Evolutionary conservation across 2,329 filamentous ascomycete species (phyloP).

Genomic region (Intubia oerlemansii): DNA sequence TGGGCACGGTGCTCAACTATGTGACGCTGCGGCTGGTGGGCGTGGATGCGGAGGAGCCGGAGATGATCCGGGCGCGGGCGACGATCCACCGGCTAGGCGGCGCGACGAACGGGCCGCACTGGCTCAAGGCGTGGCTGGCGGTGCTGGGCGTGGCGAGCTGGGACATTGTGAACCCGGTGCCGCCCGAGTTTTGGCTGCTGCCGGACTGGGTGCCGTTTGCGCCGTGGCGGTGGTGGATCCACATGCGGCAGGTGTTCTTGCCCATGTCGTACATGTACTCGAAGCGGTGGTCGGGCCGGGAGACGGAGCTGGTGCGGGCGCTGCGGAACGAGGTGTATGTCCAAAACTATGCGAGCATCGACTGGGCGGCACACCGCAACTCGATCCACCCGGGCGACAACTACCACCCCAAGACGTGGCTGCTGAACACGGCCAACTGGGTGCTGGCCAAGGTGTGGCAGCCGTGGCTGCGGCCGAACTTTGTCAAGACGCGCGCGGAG

Average conservation of each 20-base stretch:
- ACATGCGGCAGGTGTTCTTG: constrained; percentile 90
- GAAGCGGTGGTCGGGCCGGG: constrained; percentile 55
- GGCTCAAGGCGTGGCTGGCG: constrained; percentile 92
- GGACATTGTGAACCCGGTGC: constrained; percentile 87
- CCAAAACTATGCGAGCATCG: constrained; percentile 54
- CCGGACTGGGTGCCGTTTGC: constrained; percentile 80
- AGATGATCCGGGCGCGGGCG: constrained; percentile 67
- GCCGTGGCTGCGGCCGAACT: constrained; percentile 48
- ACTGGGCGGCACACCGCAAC: constrained; percentile 62
- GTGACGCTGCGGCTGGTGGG: constrained; percentile 60
- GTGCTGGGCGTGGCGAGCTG: constrained; percentile 66
- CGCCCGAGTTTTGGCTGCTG: constrained; percentile 81
- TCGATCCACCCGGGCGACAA: constrained; percentile 64
- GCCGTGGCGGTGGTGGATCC: constrained; percentile 94
- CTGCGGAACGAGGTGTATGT: constrained; percentile 68
- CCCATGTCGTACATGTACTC: constrained; percentile 86
- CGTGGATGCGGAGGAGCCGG: constrained; percentile 59
- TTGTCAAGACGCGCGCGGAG: constrained; percentile 50
- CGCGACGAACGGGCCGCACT: constrained; percentile 67
- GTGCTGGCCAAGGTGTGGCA: constrained; percentile 60
- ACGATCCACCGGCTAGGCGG: constrained; percentile 73
- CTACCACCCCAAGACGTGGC: constrained; percentile 77
- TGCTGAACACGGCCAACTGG: constrained; percentile 64
- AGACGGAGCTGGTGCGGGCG: constrained; percentile 50
- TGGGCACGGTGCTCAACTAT: constrained; percentile 83